phyloP scores from a whole-genome alignment of 345 rosid species.

The Hibiscus trionum region DNA sequence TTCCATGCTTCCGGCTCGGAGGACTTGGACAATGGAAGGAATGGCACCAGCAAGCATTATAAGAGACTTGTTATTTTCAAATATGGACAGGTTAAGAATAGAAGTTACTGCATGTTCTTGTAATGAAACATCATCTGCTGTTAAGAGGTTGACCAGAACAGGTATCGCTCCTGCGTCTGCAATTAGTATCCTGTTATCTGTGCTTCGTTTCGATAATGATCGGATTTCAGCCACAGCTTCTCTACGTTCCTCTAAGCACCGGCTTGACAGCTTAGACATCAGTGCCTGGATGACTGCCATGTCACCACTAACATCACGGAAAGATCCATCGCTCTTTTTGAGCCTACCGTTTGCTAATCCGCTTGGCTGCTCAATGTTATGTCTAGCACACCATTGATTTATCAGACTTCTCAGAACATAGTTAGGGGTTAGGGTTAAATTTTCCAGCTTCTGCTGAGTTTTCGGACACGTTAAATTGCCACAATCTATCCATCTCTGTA shows the following conservation, averaged over 20 bases:
- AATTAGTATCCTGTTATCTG: constrained; percentile 72
- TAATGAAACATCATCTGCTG: constrained; percentile 41
- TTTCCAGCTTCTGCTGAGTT: constrained; percentile 85
- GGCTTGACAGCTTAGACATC: constrained; percentile 59
- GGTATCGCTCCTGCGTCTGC: constrained; percentile 91
- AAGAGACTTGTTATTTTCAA: constrained; percentile 64
- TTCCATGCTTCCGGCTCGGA: constrained; percentile 77
- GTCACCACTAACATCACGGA: constrained; percentile 55
- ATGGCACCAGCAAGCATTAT: constrained; percentile 86
- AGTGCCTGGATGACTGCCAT: constrained; percentile 60
- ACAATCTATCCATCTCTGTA: constrained; percentile 93
- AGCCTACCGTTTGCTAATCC: constrained; percentile 50
- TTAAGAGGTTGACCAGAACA: constrained; percentile 51
- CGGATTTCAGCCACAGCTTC: constrained; percentile 67
- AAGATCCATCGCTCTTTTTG: constrained; percentile 56
- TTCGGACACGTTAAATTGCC: constrained; percentile 88
- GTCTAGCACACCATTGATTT: constrained; percentile 63
- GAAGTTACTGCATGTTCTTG: constrained; percentile 88
- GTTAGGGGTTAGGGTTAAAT: constrained; percentile 75
- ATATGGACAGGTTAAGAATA: constrained; percentile 83
- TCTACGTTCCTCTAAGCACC: constrained; percentile 43
- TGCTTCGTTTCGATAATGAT: constrained; percentile 73
- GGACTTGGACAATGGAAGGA: constrained; percentile 77
- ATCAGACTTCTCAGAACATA: constrained; percentile 81
- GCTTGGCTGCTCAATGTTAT: constrained; percentile 71